Base-by-base conservation (phyloP, 2,329 filamentous ascomycete genomes). In the Westerdykella sp. region DNA sequence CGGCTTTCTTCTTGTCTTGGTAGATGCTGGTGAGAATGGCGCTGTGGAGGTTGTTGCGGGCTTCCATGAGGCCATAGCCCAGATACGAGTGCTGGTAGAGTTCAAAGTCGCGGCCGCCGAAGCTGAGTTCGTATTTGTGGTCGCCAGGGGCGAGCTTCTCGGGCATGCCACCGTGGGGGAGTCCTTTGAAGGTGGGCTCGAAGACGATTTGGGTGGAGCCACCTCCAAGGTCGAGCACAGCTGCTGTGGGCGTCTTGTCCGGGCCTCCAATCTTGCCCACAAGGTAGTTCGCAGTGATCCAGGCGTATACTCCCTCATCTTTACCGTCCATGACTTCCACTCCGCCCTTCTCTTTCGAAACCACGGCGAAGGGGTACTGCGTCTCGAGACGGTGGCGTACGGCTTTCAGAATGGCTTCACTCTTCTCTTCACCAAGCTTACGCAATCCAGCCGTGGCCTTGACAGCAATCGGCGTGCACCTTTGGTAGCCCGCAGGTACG, bases 191-290 rank as follows among this genome's bases (percentile, higher is more conserved):
- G 40, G 85, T 95, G 16, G 94, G 94, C 74, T 98, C 83, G 69
- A 97, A 98, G 55, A 98, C 94, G 63, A 98, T 96, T 73, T 98
- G 93, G 12, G 94, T 98, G 16, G 90, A 96, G 42, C 93, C 93
- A 59, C 93, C 93, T 50, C 93, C 93, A 39, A 98, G 84, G 65
- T 98, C 93, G 61, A 98, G 95, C 46, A 96, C 82, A 40, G 93
- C 93, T 34, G 93, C 94, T 1, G 93, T 97, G 40, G 88, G 85
- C 50, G 80, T 88, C 66, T 90, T 81, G 64, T 96, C 91, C 2
- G 89, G 87, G 10, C 87, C 86, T 46, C 93, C 93, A 68, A 98
- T 97, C 73, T 97, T 97, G 60, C 91, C 91, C 18, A 98, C 81
- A 34, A 98, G 84, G 70, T 98, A 98, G 76, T 98, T 98, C 54